Base-by-base conservation (phyloP, 176 grass and related monocot species). In the Carex myosuroides region DNA sequence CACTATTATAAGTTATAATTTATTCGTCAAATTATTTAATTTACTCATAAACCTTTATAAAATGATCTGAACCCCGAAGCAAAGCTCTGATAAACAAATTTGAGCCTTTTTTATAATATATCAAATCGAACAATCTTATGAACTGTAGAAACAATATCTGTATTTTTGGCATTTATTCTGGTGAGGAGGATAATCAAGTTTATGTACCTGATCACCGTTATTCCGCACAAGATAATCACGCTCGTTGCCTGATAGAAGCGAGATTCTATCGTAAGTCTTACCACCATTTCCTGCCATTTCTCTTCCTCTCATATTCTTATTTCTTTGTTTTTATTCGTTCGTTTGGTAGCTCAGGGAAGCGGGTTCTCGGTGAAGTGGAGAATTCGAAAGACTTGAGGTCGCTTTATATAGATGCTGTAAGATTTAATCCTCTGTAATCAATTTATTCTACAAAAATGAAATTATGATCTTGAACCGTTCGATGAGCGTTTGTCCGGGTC, bases 201-300 rank as follows among this genome's bases (percentile, higher is more conserved):
- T 16, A 67, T 83, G 6, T 41, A 83, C 80, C 80, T 83, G 61
- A 83, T 83, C 13, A 4, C 80, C 80, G 26, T 52, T 83, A 5
- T 83, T 83, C 42, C 63, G 39, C 2, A 83, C 62, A 14, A 83
- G 61, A 67, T 50, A 83, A 68, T 35, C 80, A 1, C 80, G 80
- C 3, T 66, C 80, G 2, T 54, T 52, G 60, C 60, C 60, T 8
- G 80, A 83, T 41, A 67, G 60, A 30, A 83, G 62, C 16, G 80
- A 83, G 33, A 6, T 66, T 68, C 68, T 17, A 21, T 83, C 80
- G 26, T 68, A 83, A 67, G 80, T 83, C 80, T 83, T 22, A 68
- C 20, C 37, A 50, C n/a, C 80, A 83, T 29, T 83, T 10, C 61
- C 60, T 83, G 80, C 61, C 80, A 68, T 83, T 5, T 68, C 42